phyloP scores from a whole-genome alignment of 345 rosid species.

The Arabis alpina region DNA sequence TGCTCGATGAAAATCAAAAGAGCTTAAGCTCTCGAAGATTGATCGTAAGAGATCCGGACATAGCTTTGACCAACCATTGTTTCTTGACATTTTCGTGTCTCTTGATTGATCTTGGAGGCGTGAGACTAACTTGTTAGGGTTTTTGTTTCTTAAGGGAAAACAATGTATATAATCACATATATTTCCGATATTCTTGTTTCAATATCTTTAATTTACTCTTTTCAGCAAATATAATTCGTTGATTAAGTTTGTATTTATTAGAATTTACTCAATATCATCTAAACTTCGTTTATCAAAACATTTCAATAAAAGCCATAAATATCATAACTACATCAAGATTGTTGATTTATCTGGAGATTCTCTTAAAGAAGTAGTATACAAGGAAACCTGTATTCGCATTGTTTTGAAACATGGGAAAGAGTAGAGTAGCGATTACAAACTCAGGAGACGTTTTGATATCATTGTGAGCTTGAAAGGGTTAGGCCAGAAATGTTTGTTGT shows the following conservation, averaged over 20 bases:
- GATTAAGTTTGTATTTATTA: too few species aligned
- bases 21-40: constrained; percentile 10
- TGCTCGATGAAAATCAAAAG: constrained; percentile 14
- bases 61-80: constrained; percentile 26
- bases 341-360: constrained; percentile 7
- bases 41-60: constrained; percentile 18
- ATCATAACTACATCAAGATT: constrained; percentile 9
- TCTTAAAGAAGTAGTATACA: neutral
- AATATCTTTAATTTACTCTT: too few species aligned
- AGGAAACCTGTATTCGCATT: constrained; percentile 6
- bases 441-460: constrained; percentile 29
- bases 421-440: neutral
- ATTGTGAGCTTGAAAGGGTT: neutral
- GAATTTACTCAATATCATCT: too few species aligned
- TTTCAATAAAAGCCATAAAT: too few species aligned
- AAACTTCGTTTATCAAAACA: too few species aligned
- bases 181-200: constrained; percentile 1
- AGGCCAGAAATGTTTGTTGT: neutral
- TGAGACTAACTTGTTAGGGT: neutral
- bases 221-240: too few species aligned
- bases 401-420: neutral
- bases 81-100: constrained; percentile 1
- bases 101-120: neutral
- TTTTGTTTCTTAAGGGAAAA: neutral
- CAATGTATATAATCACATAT: neutral